phyloP scores from a whole-genome alignment of 2,329 filamentous ascomycete genomes.

The Phialophora chinensis region DNA sequence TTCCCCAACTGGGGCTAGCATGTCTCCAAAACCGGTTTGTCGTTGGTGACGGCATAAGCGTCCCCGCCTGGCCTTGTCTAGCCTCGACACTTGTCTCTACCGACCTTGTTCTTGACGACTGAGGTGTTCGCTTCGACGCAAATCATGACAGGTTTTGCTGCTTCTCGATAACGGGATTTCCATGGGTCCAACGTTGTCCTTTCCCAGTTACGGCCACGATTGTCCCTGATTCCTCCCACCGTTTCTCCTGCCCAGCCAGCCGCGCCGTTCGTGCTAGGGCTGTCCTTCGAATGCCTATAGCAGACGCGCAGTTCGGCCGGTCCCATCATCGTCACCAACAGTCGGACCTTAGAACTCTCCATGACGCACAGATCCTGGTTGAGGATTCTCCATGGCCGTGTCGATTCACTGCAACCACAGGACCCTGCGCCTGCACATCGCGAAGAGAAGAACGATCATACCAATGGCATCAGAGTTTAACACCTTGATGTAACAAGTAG shows the following conservation, averaged over 20 bases:
- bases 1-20: background rate
- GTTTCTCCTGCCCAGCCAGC: constrained; percentile 9
- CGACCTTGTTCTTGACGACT: constrained; percentile 6
- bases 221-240: constrained; percentile 14
- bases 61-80: constrained; percentile 8
- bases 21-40: constrained; percentile 33
- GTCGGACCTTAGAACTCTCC: background rate
- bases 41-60: constrained; percentile 20
- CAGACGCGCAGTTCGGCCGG: constrained; percentile 13
- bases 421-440: constrained; percentile 21
- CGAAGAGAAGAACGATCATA: background rate
- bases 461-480: constrained; percentile 10
- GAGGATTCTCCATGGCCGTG: background rate
- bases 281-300: constrained; percentile 4
- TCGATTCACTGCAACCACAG: constrained; percentile 17
- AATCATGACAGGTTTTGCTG: constrained; percentile 20
- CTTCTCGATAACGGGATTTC: background rate
- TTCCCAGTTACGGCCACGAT: constrained; percentile 20
- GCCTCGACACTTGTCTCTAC: constrained; percentile 28
- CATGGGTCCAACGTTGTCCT: background rate
- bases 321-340: background rate
- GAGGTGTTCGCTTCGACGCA: constrained; percentile 22
- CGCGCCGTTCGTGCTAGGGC: constrained; percentile 1
- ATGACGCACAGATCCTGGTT: constrained; percentile 24
- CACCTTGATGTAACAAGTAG: background rate